A percentile compares a stretch with the other conserved stretches of the same genome.
phyloP scores from a whole-genome alignment of 2,329 filamentous ascomycete species.

The Aspergillus sp. region DNA sequence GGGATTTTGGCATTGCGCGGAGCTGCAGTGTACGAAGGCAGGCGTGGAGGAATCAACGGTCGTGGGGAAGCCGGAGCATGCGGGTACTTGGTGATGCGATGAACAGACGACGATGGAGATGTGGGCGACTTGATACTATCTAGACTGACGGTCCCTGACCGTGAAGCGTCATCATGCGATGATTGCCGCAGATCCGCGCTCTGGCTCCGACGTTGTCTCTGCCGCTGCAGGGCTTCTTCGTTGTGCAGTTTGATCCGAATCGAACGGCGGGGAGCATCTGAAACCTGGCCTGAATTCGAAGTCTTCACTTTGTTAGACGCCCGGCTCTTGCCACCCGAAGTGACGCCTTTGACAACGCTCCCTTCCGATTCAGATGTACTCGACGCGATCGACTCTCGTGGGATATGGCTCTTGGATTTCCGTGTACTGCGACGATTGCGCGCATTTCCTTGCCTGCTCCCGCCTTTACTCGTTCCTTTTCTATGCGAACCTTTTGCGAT shows the following conservation, averaged over 20 bases:
- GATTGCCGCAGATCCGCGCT: slow-evolving; percentile 22
- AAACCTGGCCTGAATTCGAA: slow-evolving; percentile 13
- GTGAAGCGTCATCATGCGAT: slow-evolving; percentile 19
- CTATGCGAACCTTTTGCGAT: slow-evolving; percentile 14
- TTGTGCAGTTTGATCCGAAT: slow-evolving; percentile 87
- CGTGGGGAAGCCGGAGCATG: slow-evolving; percentile 82
- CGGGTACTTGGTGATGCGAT: slow-evolving; percentile 77
- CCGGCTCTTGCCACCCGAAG: slow-evolving; percentile 16
- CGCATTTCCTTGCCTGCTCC: slow-evolving; percentile 16
- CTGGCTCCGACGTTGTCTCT: slow-evolving; percentile 41
- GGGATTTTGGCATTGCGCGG: slow-evolving; percentile 43
- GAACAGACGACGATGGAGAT: slow-evolving; percentile 55
- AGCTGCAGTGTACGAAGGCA: slow-evolving; percentile 72
- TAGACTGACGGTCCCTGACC: slow-evolving; percentile 51
- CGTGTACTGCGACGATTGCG: slow-evolving; percentile 23
- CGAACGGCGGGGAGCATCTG: slow-evolving; percentile 65
- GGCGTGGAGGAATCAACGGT: slow-evolving; percentile 78
- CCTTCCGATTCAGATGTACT: slow-evolving; percentile 52
- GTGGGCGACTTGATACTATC: slow-evolving; percentile 90
- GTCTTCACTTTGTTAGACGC: slow-evolving; percentile 20
- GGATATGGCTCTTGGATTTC: slow-evolving; percentile 25
- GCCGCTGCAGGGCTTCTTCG: slow-evolving; percentile 67
- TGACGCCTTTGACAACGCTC: slow-evolving; percentile 20
- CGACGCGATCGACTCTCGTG: slow-evolving; percentile 42
- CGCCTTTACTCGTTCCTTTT: slow-evolving; percentile 16